Conservation (phyloP, 2,329 filamentous ascomycete genomes). For the Beauveria rudraprayagi region DNA sequence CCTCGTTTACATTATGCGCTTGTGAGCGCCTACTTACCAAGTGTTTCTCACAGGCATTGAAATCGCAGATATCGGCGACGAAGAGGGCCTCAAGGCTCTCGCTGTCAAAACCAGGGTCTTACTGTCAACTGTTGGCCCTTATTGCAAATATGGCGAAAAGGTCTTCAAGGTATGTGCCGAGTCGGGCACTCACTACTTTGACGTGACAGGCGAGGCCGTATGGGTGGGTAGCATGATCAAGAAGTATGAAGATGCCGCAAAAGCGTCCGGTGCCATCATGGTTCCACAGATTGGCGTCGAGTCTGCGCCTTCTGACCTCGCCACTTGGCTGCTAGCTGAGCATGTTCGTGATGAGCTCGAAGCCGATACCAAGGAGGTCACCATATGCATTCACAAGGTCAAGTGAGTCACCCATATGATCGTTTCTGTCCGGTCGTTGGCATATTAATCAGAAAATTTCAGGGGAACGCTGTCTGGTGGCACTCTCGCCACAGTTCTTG, state of each 20-base stretch:
- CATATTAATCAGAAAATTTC: conserved; percentile 13
- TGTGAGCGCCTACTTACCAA: not conserved
- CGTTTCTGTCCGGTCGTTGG: not conserved
- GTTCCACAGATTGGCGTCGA: conserved; percentile 56
- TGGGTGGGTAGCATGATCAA: conserved; percentile 53
- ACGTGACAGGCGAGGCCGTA: conserved; percentile 53
- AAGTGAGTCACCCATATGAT: conserved; percentile 22
- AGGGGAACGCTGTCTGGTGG: conserved; percentile 52
- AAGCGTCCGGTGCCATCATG: conserved; percentile 47
- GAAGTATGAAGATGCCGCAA: conserved; percentile 47
- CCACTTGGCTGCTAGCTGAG: conserved; percentile 46
- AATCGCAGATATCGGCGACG: conserved; percentile 38
- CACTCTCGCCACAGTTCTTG: conserved; percentile 60
- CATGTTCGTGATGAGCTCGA: conserved; percentile 41
- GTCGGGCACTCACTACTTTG: conserved; percentile 56
- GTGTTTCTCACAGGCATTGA: conserved; percentile 38
- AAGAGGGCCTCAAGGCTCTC: conserved; percentile 37
- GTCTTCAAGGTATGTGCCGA: conserved; percentile 55
- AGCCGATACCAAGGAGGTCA: conserved; percentile 44
- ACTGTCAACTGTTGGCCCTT: conserved; percentile 54
- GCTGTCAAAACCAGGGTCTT: conserved; percentile 49
- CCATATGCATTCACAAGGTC: conserved; percentile 39
- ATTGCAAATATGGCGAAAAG: conserved; percentile 46
- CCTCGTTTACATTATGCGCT: not conserved
- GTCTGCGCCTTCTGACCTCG: conserved; percentile 52